Evolutionary conservation across 257 asterid genomes (phyloP).

Genomic region (Primulina tabacum): DNA sequence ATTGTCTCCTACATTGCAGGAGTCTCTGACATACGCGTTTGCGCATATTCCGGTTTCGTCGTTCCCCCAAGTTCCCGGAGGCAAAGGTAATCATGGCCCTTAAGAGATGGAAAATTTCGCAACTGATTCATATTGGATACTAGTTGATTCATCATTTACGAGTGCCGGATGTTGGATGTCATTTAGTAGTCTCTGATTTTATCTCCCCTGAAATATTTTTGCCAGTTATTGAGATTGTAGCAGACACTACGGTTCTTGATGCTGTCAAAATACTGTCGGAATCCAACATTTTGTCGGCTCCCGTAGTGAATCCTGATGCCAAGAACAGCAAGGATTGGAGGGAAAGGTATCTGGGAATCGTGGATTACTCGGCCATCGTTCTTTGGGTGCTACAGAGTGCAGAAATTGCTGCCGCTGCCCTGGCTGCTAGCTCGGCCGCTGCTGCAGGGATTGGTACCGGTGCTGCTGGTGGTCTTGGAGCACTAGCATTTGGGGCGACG

Average conservation of each 20-base stretch:
- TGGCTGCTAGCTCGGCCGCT: conserved; percentile 70
- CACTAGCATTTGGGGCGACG: conserved; percentile 71
- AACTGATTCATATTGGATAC: too few species aligned
- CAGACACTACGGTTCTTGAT: conserved; percentile 61
- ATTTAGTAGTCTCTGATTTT: neutral
- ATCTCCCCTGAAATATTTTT: neutral
- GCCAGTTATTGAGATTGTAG: conserved; percentile 70
- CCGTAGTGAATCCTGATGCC: conserved; percentile 55
- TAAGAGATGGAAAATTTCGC: neutral
- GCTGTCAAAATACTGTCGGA: conserved; percentile 72
- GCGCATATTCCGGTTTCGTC: conserved; percentile 65
- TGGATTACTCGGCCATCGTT: conserved; percentile 79
- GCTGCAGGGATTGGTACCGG: conserved; percentile 83
- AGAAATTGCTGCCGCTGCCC: conserved; percentile 73
- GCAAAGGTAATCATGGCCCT: conserved; percentile 48
- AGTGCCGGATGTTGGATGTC: neutral
- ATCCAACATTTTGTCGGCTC: conserved; percentile 81
- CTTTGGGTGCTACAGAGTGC: conserved; percentile 89
- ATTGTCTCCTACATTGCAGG: conserved; percentile 56
- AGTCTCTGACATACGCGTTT: conserved; percentile 63
- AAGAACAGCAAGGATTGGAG: conserved; percentile 57
- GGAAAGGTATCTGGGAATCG: conserved; percentile 59
- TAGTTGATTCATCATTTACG: neutral
- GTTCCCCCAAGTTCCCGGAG: conserved; percentile 83
- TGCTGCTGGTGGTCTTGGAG: conserved; percentile 79